Percentiles rank a stretch among this genome's conserved stretches.
Conservation (phyloP, 2,329 filamentous ascomycete genomes). For the Penicillium sp. region DNA sequence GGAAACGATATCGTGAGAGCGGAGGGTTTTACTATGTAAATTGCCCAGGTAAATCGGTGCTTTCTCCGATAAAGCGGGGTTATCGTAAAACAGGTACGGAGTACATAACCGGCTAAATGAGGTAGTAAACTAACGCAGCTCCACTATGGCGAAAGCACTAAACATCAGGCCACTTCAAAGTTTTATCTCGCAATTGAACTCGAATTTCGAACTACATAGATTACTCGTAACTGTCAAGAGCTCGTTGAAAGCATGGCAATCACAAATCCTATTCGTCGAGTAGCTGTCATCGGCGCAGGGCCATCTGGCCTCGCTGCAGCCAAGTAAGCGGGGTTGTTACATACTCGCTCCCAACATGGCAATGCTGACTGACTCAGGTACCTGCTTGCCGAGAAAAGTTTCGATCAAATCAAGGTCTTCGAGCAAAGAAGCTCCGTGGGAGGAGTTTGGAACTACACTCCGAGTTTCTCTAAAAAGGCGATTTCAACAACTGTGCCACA, state of each 20-base stretch:
- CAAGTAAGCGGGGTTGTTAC: slow-evolving; percentile 50
- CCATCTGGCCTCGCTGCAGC: slow-evolving; percentile 75
- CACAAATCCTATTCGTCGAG: slow-evolving; percentile 32
- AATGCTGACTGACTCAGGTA: slow-evolving; percentile 53
- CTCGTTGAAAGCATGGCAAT: slow-evolving; percentile 20
- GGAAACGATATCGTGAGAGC: too few relatives aligned
- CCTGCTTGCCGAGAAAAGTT: slow-evolving; percentile 68
- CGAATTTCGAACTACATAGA: background rate
- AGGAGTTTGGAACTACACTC: slow-evolving; percentile 82
- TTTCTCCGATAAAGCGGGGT: too few relatives aligned
- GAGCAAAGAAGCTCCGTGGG: slow-evolving; percentile 77
- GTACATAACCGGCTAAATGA: too few relatives aligned
- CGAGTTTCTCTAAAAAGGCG: slow-evolving; percentile 48
- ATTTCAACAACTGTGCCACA: slow-evolving; percentile 60
- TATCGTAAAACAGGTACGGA: too few relatives aligned
- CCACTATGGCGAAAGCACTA: slow-evolving; percentile 23
- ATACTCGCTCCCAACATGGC: background rate
- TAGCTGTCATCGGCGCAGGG: slow-evolving; percentile 82
- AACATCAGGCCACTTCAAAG: background rate
- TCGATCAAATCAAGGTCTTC: slow-evolving; percentile 71
- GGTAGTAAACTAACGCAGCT: background rate
- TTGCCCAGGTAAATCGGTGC: too few relatives aligned
- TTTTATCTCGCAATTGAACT: slow-evolving; percentile 1
- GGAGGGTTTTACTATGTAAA: too few relatives aligned
- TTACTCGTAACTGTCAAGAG: background rate